Conservation (phyloP, 768 basidiomycete species). For the Boletus sp. region DNA sequence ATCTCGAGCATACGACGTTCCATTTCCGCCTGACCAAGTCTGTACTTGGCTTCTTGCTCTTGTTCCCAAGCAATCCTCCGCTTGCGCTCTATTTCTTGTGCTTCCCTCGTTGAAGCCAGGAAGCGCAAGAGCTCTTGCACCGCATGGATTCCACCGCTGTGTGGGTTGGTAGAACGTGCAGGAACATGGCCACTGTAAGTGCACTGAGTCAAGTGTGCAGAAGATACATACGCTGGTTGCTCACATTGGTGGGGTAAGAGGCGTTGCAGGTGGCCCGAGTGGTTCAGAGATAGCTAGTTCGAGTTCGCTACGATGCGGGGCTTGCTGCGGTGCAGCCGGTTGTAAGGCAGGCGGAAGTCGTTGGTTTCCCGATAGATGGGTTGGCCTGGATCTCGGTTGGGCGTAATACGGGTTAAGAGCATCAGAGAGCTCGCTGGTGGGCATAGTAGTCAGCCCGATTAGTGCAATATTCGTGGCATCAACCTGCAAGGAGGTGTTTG, state of each 20-base stretch:
- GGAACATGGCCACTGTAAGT: slow-evolving; percentile 8
- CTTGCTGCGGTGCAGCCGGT: slow-evolving; percentile 37
- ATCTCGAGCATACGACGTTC: slow-evolving; percentile 53
- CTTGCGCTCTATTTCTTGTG: slow-evolving; percentile 56
- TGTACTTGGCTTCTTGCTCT: slow-evolving; percentile 60
- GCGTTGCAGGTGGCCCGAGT: slow-evolving; percentile 22
- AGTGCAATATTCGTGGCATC: background rate
- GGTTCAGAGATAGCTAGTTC: slow-evolving; percentile 56
- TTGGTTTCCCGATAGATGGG: slow-evolving; percentile 12
- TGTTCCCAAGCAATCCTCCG: slow-evolving; percentile 66
- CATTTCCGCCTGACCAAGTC: slow-evolving; percentile 55
- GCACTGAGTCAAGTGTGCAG: background rate
- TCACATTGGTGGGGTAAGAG: slow-evolving; percentile 38
- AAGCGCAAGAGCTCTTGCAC: slow-evolving; percentile 62
- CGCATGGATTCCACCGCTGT: slow-evolving; percentile 38
- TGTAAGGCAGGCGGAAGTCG: slow-evolving; percentile 27
- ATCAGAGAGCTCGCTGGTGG: slow-evolving; percentile 72
- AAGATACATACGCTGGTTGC: slow-evolving; percentile 11
- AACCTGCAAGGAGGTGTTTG: slow-evolving; percentile 21
- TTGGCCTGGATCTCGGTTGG: slow-evolving; percentile 37
- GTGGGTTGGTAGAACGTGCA: slow-evolving; percentile 26
- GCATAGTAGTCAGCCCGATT: slow-evolving; percentile 35
- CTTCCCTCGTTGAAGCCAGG: slow-evolving; percentile 53
- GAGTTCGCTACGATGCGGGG: slow-evolving; percentile 62
- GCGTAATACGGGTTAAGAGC: slow-evolving; percentile 70